phyloP scores from a whole-genome alignment of 371 early-diverging fungal genomes.

The Apophysomyces trapeziformis region DNA sequence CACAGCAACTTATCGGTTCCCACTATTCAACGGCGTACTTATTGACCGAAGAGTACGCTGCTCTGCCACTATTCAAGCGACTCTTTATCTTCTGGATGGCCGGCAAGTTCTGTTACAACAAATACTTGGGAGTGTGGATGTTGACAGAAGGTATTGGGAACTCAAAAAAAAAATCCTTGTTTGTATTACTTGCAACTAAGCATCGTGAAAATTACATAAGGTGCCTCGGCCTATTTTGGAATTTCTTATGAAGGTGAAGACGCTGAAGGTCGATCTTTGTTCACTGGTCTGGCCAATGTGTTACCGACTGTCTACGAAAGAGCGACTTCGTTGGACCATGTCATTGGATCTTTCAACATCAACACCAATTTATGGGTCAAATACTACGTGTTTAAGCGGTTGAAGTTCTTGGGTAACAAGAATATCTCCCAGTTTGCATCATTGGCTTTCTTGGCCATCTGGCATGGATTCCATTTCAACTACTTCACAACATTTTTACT shows the following conservation, averaged over 20 bases:
- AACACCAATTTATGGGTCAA: conserved; percentile 80
- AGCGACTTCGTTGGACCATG: conserved; percentile 62
- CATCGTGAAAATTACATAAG: conserved; percentile 19
- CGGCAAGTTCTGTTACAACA: conserved; percentile 64
- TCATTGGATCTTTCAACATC: conserved; percentile 71
- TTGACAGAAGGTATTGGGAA: conserved; percentile 62
- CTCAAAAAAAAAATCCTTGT: neutral
- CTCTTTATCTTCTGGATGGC: conserved; percentile 51
- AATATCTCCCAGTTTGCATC: conserved; percentile 62
- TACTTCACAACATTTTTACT: conserved; percentile 68
- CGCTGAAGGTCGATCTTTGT: conserved; percentile 49
- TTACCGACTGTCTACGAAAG: conserved; percentile 50
- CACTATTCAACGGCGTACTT: conserved; percentile 55
- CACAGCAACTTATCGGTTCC: conserved; percentile 55
- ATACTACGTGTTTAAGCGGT: conserved; percentile 74
- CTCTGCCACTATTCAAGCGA: conserved; percentile 42
- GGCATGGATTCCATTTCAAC: conserved; percentile 75
- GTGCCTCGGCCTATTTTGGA: conserved; percentile 64
- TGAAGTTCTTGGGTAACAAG: conserved; percentile 71
- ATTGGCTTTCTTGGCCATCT: conserved; percentile 70
- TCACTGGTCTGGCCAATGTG: conserved; percentile 68
- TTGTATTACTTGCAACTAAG: neutral
- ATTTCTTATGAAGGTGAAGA: conserved; percentile 68
- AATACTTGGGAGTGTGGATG: conserved; percentile 76
- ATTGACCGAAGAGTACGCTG: conserved; percentile 54